Base-by-base conservation (phyloP, 768 basidiomycete species). In the Neoboletus brunneissimus region DNA sequence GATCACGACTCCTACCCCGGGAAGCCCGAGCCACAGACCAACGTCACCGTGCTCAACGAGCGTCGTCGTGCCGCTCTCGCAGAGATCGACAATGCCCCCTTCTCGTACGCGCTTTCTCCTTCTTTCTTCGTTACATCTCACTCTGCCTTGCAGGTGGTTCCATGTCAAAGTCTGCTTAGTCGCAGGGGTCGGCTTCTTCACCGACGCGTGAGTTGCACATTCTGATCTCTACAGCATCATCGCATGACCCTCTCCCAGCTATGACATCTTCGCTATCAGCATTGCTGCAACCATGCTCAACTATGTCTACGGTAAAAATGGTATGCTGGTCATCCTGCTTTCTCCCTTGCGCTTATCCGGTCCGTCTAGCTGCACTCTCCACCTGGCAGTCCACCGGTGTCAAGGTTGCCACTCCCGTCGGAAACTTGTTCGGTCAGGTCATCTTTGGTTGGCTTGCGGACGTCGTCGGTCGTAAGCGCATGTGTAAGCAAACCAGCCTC, bases 201-300 rank as follows among this genome's bases (percentile, higher is more conserved):
- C 93, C 48, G 92, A 91, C 74, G 85, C 87, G 82, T 85, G 61
- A 63, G 81, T 50, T 72, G 1, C 9, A 44, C n/a, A 23, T 53
- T 23, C 18, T 38, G 20, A 0, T 31, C 38, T 10, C 5, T 12
- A 16, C 12, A 6, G 7, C 4, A 0, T 15, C 11, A 15, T 31
- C 49, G 25, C 31, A 20, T 56, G 37, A 66, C 52, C 11, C 16
- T 44, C 27, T 37, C 7, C 18, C 8, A 72, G 70, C 29, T 91
- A 91, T 64, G 91, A 93, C 59, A 87, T 95, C 57, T 97, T 94
- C 65, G 89, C 91, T 8, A 95, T 95, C 74, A 91, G 87, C 71
- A 89, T 95, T 44, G 91, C 84, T 0, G 83, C 88, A 0, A 77
- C 78, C 0, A 94, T 95, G 91, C 73, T 96, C 54, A 90, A 87